Evolutionary conservation across 441 rosid genomes (phyloP), one percentile per base, ranked within the genome.

Genomic region (Gossypium davidsonii): DNA sequence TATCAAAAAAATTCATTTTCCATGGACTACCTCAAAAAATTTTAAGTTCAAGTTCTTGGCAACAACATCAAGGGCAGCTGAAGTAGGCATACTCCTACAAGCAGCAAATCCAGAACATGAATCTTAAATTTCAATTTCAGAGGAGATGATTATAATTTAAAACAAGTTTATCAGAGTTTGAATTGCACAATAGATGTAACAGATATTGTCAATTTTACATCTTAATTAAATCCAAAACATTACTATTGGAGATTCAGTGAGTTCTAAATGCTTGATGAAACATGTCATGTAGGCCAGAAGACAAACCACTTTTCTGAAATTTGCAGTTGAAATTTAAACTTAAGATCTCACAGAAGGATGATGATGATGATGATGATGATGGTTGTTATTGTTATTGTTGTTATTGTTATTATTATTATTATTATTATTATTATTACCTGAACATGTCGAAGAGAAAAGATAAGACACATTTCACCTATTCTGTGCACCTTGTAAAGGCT

Each of bases 61-160:
- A 23, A 95, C 99, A 65, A 95, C 95, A 83, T 95, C 98, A 73
- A 95, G 95, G 52, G 98, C 99, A 80, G 98, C 97, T 71, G 98
- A 93, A 46, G 97, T 95, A 21, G 99, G 99, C 98, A 95, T 95
- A 86, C 98, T 95, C 99, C 99, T 94, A 76, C 71, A 84, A 75
- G 56, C 5, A 70, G 55, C 17, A 56, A 25, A 44, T 25, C 15
- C 26, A 28, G 6, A 48, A 72, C 2, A 72, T 11, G 12, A 48
- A 44, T 44, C 55, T 65, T 21, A 65, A 44, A 44, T 21, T 65
- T 65, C 20, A 44, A 12, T 65, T 64, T 48, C 20, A 10, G 23
- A 6, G 9, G 14, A 67, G 44, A 67, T 3, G 3, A 25, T 7
- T 67, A 48, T n/a, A 67, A 25, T n/a, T 67, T 25, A 26, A 8